Base-by-base conservation (phyloP, 495 filamentous ascomycete species). In the Trichoderma gamsii region DNA sequence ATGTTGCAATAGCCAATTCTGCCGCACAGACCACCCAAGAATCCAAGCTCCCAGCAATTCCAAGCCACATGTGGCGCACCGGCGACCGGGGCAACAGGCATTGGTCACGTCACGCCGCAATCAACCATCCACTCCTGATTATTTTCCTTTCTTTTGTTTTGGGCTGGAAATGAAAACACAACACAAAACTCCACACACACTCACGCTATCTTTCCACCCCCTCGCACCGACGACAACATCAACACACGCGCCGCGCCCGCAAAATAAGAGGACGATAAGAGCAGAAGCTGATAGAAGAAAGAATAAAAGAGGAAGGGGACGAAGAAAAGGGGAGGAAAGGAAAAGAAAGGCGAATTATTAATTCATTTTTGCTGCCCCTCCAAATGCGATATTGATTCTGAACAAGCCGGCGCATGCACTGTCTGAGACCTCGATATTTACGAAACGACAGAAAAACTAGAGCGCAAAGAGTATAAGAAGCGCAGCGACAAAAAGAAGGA, bases 101-200 rank as follows among this genome's bases (percentile, higher is more conserved):
- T 9, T 29, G 56, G 56, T 61, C 56, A 61, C 56, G 56, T 61
- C 56, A 61, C 56, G 56, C 56, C 56, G 56, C 56, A 61, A 59
- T 21, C 7, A 27, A 61, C 15, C 35, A 61, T 25, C n/a, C 56
- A 5, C 56, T 61, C 56, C 56, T 61, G 25, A 61, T 61, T 61
- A 15, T 61, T 32, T 61, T 61, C 16, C 29, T 61, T 32, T 12
- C 23, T 23, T 61, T 61, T 61, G 23, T 27, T 59, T 61, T 61
- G 56, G 56, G 56, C 3, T 61, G 56, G 56, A 61, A 61, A 61
- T 61, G 56, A 61, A 32, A 32, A 32, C 27, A 61, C 56, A 32
- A 18, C n/a, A 21, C 49, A 52, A 16, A 52, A 52, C 49, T 52
- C 49, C 49, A 25, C 49, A 52, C 49, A 52, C 49, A 52, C 49